Evolutionary conservation across 306 rosid species (phyloP).

Genomic region (Vigna reflexopilosa): DNA sequence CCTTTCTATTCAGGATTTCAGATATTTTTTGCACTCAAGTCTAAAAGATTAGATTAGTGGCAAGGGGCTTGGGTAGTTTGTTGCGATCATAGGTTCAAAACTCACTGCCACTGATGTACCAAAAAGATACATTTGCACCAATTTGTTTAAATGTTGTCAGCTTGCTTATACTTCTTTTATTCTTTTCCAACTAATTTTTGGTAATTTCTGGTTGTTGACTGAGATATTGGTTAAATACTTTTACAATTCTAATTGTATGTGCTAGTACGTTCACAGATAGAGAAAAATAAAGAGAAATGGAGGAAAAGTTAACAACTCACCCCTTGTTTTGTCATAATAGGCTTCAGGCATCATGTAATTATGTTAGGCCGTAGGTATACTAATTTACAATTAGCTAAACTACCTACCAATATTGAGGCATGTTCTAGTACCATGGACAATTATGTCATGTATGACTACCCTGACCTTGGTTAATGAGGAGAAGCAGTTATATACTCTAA

Average conservation of each 20-base stretch:
- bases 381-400: conserved; percentile 10
- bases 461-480: background rate
- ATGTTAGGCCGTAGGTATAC: background rate
- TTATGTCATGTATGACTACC: too few relatives aligned
- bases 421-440: too few relatives aligned
- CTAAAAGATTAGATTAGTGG: background rate
- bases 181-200: conserved; percentile 7
- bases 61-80: background rate
- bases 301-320: background rate
- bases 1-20: conserved; percentile 8
- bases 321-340: conserved; percentile 11
- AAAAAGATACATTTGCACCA: background rate
- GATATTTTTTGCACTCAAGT: background rate
- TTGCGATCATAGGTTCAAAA: background rate
- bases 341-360: background rate
- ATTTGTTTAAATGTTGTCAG: conserved; percentile 26
- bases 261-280: conserved; percentile 7
- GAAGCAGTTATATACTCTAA: background rate
- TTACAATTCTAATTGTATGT: conserved; percentile 2
- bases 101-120: background rate
- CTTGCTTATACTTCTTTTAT: background rate
- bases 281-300: background rate
- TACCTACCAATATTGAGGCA: too few relatives aligned
- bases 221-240: conserved; percentile 24
- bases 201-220: conserved; percentile 16